Base-by-base conservation (phyloP, 345 rosid genomes). In the Luvunga scandens region DNA sequence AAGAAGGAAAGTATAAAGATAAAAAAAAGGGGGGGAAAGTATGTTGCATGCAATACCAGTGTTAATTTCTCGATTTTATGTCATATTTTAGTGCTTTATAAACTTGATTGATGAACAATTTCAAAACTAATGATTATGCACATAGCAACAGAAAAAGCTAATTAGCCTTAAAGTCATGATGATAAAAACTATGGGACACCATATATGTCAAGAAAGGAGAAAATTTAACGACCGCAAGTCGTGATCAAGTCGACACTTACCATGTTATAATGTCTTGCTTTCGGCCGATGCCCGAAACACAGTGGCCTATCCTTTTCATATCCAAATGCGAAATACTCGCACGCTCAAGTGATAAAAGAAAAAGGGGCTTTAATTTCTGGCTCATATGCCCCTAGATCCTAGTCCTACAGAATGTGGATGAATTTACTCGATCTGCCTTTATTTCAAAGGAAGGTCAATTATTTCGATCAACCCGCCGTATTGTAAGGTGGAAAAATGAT, bases 311-410 rank as follows among this genome's bases (percentile, higher is more conserved):
- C 67, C 77, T 25, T 36, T 24, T 45, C 1, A 45, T 45, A 12
- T 45, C 18, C 50, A 61, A 69, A 59, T 39, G 62, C 42, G 55
- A 60, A 67, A 57, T 27, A 62, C 61, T n/a, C 48, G 10, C 62
- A 18, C 30, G 25, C 25, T 2, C 5, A 56, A 50, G 72, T 61
- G 71, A 71, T 45, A 55, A 28, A 28, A 1, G 39, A 33, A 69
- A 31, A 64, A 69, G 63, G 69, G 34, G 78, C 28, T 69, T 80
- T 60, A 31, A 48, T 78, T 75, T 25, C 75, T 75, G 82, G 75
- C 72, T 80, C 67, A 71, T 66, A 75, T 73, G 78, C 48, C 61
- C 53, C 57, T 42, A 0, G 7, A 16, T 19, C 57, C 57, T 18
- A 53, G 21, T 53, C 21, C 57, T 16, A 50, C 14, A 28, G 30